Evolutionary conservation across 768 basidiomycete genomes (phyloP).

Genomic region (Boletus insuetus): DNA sequence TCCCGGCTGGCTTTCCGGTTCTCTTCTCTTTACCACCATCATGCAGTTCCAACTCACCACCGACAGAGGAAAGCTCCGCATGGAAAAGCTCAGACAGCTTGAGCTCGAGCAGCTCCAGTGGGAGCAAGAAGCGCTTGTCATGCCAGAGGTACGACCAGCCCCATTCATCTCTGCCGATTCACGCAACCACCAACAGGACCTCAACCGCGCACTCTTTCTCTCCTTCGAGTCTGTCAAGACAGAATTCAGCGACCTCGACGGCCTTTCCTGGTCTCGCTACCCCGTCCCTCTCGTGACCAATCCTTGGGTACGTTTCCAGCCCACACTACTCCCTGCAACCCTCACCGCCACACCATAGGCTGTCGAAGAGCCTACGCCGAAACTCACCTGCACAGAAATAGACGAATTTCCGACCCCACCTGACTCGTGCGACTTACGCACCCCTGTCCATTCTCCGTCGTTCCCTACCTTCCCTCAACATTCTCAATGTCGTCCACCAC

Average conservation of each 20-base stretch:
- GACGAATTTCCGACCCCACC: slow-evolving; percentile 11
- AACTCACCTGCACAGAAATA: slow-evolving; percentile 18
- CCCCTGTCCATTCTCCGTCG: slow-evolving; percentile 9
- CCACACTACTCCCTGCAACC: background rate
- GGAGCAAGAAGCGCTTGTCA: slow-evolving; percentile 53
- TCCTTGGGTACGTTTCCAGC: slow-evolving; percentile 21
- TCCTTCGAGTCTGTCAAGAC: slow-evolving; percentile 57
- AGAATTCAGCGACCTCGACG: slow-evolving; percentile 62
- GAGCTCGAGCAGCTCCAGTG: slow-evolving; percentile 53
- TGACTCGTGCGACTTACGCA: slow-evolving; percentile 7
- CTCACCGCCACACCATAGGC: slow-evolving; percentile 9
- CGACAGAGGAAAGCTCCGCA: slow-evolving; percentile 47
- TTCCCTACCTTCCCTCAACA: background rate
- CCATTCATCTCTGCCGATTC: background rate
- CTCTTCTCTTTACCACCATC: background rate
- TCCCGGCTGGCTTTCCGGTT: slow-evolving; percentile 9
- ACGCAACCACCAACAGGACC: slow-evolving; percentile 25
- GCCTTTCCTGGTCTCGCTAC: slow-evolving; percentile 47
- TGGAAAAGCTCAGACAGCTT: slow-evolving; percentile 43
- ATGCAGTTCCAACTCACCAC: slow-evolving; percentile 27
- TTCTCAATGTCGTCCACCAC: slow-evolving; percentile 1
- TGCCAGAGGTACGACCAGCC: slow-evolving; percentile 48
- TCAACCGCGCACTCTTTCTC: slow-evolving; percentile 29
- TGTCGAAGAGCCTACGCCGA: slow-evolving; percentile 31
- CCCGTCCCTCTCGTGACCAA: slow-evolving; percentile 31